Base-by-base conservation (phyloP, 371 early-diverging fungal genomes). In the Haplosporangium sp. region DNA sequence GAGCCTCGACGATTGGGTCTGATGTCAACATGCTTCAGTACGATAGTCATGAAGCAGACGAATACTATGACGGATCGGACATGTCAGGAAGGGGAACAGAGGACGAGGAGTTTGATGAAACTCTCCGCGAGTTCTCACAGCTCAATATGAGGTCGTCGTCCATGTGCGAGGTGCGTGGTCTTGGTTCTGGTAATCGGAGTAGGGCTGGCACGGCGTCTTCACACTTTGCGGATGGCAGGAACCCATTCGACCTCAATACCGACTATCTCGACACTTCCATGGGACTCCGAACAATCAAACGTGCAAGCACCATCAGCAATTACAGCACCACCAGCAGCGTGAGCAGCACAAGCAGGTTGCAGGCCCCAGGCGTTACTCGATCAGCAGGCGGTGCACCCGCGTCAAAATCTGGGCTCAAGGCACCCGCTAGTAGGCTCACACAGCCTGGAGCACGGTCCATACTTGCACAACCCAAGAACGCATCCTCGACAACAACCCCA, bases 201-300 rank as follows among this genome's bases (percentile, higher is more conserved):
- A 12, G 46, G 58, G 12, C 56, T n/a, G 40, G 43, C 10, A 16
- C 61, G 52, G 45, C 41, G 20, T 67, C 74, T 14, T 52, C 57
- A 13, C 65, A 67, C 37, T 68, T 74, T 52, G 40, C 74, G 1
- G 65, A 64, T 36, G 69, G 65, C 43, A 64, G 69, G 52, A 75
- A 75, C 36, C 70, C 59, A 1, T 75, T 56, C 55, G 76, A 75
- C 42, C 63, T 75, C 12, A 70, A 69, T 36, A 37, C 50, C 11
- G 76, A 75, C 47, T 66, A 57, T 40, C 37, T 69, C 54, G 70
- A 70, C 7, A 54, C 23, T 0, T 70, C 65, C 5, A 46, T 68
- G 12, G 69, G 73, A 54, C 51, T 69, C 10, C 55, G 41, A 7
- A 11, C 62, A 0, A 51, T 56, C 13, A 53, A 51, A 37, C 70